Conservation (phyloP, 2,329 filamentous ascomycete species). For the Diaporthe sp. region DNA sequence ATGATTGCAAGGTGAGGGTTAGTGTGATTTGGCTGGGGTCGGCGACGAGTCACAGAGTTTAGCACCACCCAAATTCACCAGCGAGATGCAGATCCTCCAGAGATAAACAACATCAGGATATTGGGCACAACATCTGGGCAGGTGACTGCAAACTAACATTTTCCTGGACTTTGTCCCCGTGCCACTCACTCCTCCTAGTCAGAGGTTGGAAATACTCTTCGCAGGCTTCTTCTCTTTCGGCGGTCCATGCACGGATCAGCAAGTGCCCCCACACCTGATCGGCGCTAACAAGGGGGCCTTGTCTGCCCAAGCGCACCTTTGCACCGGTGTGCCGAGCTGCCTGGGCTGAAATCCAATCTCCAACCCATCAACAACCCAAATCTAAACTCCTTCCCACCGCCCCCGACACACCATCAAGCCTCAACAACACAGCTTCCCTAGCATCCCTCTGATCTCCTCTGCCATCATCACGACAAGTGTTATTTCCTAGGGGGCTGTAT, state of each 20-base stretch:
- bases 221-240: too few relatives aligned
- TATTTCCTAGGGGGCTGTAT: neutral
- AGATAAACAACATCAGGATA: neutral
- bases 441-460: neutral
- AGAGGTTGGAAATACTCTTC: neutral
- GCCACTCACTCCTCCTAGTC: too few relatives aligned
- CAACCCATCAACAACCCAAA: conserved; percentile 3
- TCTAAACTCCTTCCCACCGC: neutral
- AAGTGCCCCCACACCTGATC: conserved; percentile 8
- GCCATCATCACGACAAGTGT: conserved; percentile 38
- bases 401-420: neutral
- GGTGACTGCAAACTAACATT: neutral
- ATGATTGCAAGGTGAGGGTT: conserved; percentile 37
- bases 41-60: conserved; percentile 19
- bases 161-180: neutral
- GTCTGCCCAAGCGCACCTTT: neutral
- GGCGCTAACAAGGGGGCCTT: conserved; percentile 19
- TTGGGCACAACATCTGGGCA: neutral
- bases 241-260: conserved; percentile 25
- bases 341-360: conserved; percentile 29
- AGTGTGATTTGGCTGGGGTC: conserved; percentile 5
- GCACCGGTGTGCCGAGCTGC: neutral
- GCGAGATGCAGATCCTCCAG: neutral
- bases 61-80: neutral
- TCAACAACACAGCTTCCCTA: neutral